Conservation (phyloP, 768 basidiomycete genomes). For the Lyophyllum shimeji region DNA sequence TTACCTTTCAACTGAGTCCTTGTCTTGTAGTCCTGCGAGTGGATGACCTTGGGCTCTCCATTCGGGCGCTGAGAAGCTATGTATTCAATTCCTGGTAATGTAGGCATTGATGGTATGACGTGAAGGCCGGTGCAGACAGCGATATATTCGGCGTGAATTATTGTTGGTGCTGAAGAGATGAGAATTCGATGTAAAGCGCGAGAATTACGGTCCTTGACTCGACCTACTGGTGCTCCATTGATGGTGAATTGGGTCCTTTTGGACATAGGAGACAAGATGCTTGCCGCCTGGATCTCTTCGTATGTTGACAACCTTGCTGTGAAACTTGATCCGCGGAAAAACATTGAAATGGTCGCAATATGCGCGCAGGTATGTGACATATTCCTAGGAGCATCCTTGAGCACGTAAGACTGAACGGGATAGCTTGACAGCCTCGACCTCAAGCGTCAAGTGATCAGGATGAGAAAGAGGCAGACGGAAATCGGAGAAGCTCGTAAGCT, state of each 20-base stretch:
- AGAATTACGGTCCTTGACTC: background rate
- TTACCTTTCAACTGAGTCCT: conserved; percentile 42
- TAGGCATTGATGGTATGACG: conserved; percentile 50
- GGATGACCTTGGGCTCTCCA: conserved; percentile 34
- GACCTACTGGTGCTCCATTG: conserved; percentile 30
- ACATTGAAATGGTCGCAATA: conserved; percentile 46
- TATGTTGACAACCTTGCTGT: conserved; percentile 38
- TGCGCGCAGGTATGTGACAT: conserved; percentile 48
- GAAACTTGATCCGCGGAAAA: conserved; percentile 33
- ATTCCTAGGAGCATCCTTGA: conserved; percentile 31
- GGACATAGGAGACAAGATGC: conserved; percentile 36
- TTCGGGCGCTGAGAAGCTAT: conserved; percentile 22
- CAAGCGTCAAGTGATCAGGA: conserved; percentile 46
- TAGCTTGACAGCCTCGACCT: conserved; percentile 22
- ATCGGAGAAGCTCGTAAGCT: conserved; percentile 60
- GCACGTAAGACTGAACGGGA: background rate
- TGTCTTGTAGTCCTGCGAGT: conserved; percentile 53
- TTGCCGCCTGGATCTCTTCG: conserved; percentile 30
- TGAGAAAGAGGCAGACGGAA: conserved; percentile 49
- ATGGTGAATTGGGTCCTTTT: conserved; percentile 13
- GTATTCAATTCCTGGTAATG: conserved; percentile 47
- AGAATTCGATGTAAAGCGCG: background rate
- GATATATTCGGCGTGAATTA: conserved; percentile 38
- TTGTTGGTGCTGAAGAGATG: conserved; percentile 20
- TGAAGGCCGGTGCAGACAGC: conserved; percentile 58